Evolutionary conservation across 176 grass and related monocot species (phyloP).

Genomic region (Oryza nivara): DNA sequence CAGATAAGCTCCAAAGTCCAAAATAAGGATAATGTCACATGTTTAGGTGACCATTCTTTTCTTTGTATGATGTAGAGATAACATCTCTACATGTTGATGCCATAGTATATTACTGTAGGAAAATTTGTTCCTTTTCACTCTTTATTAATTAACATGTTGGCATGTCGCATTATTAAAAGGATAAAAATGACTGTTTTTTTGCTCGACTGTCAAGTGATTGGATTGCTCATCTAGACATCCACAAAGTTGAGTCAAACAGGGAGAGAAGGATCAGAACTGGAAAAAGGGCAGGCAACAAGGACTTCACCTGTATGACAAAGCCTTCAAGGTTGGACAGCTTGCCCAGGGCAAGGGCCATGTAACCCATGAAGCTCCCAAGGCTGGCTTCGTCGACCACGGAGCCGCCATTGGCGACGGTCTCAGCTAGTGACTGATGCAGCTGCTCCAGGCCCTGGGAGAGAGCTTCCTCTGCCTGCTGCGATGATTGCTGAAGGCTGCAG

Average conservation of each 20-base stretch:
- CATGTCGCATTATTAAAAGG: background rate
- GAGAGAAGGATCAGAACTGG: background rate
- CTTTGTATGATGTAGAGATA: constrained; percentile 28
- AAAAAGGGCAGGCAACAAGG: background rate
- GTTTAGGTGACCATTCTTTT: constrained; percentile 41
- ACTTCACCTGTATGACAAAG: constrained; percentile 80
- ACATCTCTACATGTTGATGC: constrained; percentile 8
- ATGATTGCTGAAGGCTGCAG: constrained; percentile 76
- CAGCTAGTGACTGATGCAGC: constrained; percentile 71
- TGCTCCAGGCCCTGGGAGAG: constrained; percentile 88
- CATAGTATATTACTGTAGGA: background rate
- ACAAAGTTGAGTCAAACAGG: constrained; percentile 1
- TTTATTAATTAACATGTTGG: background rate
- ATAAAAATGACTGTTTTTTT: constrained; percentile 4
- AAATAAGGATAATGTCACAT: constrained; percentile 19
- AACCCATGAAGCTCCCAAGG: constrained; percentile 68
- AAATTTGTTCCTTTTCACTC: background rate
- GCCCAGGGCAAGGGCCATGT: constrained; percentile 79
- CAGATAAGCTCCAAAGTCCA: constrained; percentile 35
- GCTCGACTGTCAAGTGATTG: background rate
- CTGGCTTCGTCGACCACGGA: constrained; percentile 47
- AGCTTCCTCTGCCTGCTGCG: constrained; percentile 93
- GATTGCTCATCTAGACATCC: background rate
- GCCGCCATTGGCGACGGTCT: constrained; percentile 57
- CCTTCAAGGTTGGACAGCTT: constrained; percentile 86